Evolutionary conservation across 306 rosid species (phyloP).

Genomic region (Corylus avellana): DNA sequence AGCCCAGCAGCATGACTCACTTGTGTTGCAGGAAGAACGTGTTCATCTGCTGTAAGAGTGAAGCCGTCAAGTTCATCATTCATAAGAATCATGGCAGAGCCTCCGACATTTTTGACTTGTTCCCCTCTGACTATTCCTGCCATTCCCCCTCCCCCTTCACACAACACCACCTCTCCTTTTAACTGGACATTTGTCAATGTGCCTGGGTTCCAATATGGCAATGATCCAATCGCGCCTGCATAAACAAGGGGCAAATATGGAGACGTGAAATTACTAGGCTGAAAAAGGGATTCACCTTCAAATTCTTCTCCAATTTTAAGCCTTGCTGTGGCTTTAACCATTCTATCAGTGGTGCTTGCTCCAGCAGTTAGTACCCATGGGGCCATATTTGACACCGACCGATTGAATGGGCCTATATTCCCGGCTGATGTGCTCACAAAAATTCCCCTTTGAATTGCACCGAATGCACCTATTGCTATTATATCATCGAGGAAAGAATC

Average conservation of each 20-base stretch:
- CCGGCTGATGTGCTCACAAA: conserved; percentile 69
- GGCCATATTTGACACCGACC: conserved; percentile 55
- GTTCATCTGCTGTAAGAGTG: conserved; percentile 18
- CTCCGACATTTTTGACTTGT: conserved; percentile 44
- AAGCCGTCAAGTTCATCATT: conserved; percentile 18
- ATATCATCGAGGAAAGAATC: conserved; percentile 45
- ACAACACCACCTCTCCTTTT: conserved; percentile 48
- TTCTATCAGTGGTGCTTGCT: conserved; percentile 63
- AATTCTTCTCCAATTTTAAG: conserved; percentile 49
- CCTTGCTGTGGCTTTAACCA: conserved; percentile 37
- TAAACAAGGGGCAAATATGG: conserved; percentile 43
- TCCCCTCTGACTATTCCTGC: background rate
- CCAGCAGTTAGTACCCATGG: conserved; percentile 68
- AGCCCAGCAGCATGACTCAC: conserved; percentile 35
- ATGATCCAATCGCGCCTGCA: conserved; percentile 5
- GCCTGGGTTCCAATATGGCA: background rate
- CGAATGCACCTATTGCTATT: conserved; percentile 65
- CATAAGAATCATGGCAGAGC: conserved; percentile 49
- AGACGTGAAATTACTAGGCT: conserved; percentile 28
- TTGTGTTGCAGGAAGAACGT: conserved; percentile 49
- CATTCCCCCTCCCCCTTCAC: conserved; percentile 37
- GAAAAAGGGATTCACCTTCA: conserved; percentile 47
- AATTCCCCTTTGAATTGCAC: conserved; percentile 56
- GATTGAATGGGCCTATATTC: conserved; percentile 49
- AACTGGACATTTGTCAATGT: conserved; percentile 28